A percentile compares a stretch with the other conserved stretches of the same genome.
These are phyloP conservation scores for Pichia occidentalis DNA, from an alignment of 805 yeast species.

Conservation along the genomic window DNA sequence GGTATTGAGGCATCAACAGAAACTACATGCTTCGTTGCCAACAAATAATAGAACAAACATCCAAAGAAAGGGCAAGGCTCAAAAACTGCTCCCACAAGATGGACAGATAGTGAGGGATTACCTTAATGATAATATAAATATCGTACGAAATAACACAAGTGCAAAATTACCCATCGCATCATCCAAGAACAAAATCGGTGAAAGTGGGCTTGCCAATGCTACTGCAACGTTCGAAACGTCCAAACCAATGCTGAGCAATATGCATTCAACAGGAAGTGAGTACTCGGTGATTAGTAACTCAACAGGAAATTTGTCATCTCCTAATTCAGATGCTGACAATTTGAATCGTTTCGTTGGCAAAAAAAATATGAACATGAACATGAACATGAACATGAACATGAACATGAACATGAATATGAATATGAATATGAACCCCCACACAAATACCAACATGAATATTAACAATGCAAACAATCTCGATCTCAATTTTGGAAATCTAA, in stretches of 20 bases:
- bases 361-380: constrained; percentile 11
- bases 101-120: constrained; percentile 32
- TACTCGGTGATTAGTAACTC: constrained; percentile 1
- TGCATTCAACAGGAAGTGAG: constrained; percentile 1
- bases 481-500: too few relatives aligned
- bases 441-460: too few relatives aligned
- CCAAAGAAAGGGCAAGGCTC: constrained; percentile 28
- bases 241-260: constrained; percentile 10
- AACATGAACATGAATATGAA: too few relatives aligned
- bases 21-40: constrained; percentile 62
- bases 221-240: not conserved
- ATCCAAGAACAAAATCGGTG: not conserved
- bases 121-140: constrained; percentile 44
- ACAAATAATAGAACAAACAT: constrained; percentile 30
- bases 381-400: not conserved
- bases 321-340: constrained; percentile 9
- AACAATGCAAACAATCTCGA: too few relatives aligned
- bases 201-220: not conserved
- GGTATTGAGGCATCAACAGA: constrained; percentile 90
- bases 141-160: constrained; percentile 44
- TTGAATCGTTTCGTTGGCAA: constrained; percentile 13
- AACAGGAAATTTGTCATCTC: constrained; percentile 5
- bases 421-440: too few relatives aligned
- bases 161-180: constrained; percentile 44
- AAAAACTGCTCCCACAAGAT: constrained; percentile 19